phyloP scores from a whole-genome alignment of 495 filamentous ascomycete species.

The Terfezia claveryi region DNA sequence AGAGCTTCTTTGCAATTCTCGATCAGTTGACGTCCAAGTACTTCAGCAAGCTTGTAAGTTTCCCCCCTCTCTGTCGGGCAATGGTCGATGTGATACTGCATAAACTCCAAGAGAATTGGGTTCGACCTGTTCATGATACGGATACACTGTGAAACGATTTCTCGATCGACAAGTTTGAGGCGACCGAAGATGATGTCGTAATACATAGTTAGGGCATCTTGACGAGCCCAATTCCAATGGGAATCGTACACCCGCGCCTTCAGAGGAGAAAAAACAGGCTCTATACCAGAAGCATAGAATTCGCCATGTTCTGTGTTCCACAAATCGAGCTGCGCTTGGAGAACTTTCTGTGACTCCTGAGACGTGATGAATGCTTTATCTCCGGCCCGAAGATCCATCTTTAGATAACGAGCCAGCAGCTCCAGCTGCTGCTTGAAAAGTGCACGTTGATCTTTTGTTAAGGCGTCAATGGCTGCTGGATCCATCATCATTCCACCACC shows the following conservation, averaged over 20 bases:
- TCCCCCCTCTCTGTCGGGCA: constrained; percentile 92
- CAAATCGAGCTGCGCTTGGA: constrained; percentile 82
- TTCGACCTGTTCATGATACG: constrained; percentile 98
- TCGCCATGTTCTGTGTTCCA: constrained; percentile 94
- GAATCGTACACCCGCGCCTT: constrained; percentile 96
- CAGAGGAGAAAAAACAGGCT: constrained; percentile 73
- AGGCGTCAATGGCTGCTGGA: constrained; percentile 82
- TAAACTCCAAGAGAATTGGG: constrained; percentile 84
- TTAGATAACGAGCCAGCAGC: constrained; percentile 81
- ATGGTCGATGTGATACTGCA: constrained; percentile 99
- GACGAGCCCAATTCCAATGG: constrained; percentile 97
- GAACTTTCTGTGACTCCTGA: constrained; percentile 57
- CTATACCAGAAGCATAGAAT: constrained; percentile 83
- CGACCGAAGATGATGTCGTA: constrained; percentile 98
- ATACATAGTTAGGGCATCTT: constrained; percentile 95
- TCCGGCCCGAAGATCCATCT: constrained; percentile 83
- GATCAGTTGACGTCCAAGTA: constrained; percentile 83
- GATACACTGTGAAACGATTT: constrained; percentile 96
- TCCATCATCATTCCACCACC: constrained; percentile 86
- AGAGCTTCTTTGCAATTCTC: constrained; percentile 94
- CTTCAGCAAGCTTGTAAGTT: constrained; percentile 90
- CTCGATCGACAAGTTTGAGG: constrained; percentile 76
- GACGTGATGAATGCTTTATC: constrained; percentile 78
- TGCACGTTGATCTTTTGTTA: constrained; percentile 85
- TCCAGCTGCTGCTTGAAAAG: constrained; percentile 96